Percentiles rank a stretch among this genome's conserved stretches.
phyloP scores from a whole-genome alignment of 2,329 filamentous ascomycete genomes.

The Trichoderma sp. region DNA sequence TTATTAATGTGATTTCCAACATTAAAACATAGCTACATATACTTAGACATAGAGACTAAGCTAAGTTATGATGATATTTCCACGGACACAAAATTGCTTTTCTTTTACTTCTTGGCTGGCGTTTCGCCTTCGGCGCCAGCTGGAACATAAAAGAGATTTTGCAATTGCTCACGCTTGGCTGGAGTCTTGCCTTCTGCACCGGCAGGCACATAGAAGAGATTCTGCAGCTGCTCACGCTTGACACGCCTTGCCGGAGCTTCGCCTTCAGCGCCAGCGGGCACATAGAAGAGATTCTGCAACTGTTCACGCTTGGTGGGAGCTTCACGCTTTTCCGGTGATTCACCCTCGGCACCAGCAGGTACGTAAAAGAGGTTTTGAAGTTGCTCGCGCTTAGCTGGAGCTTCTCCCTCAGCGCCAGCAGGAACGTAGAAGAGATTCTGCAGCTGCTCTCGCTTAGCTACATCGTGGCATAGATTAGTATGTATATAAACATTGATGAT shows the following conservation, averaged over 20 bases:
- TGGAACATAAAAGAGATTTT: background rate
- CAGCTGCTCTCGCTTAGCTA: background rate
- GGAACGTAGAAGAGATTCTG: too few relatives aligned
- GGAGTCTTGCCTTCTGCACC: background rate
- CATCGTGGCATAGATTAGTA: background rate
- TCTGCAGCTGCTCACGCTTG: background rate
- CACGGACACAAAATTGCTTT: too few relatives aligned
- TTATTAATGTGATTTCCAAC: too few relatives aligned
- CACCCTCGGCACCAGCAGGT: too few relatives aligned
- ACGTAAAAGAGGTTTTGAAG: too few relatives aligned
- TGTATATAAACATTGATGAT: background rate
- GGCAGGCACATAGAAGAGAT: background rate
- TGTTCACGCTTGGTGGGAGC: too few relatives aligned
- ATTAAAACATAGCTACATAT: too few relatives aligned
- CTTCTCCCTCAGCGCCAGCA: too few relatives aligned
- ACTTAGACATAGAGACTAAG: background rate
- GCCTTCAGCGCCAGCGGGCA: background rate
- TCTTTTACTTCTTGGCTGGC: background rate
- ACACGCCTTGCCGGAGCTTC: background rate
- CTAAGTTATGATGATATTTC: too few relatives aligned
- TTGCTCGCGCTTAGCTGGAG: too few relatives aligned
- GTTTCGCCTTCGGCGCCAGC: background rate
- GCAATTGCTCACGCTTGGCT: background rate
- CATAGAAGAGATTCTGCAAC: background rate
- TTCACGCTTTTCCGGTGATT: too few relatives aligned